phyloP scores from a whole-genome alignment of 2,329 filamentous ascomycete species.

The Botrytis medusae region DNA sequence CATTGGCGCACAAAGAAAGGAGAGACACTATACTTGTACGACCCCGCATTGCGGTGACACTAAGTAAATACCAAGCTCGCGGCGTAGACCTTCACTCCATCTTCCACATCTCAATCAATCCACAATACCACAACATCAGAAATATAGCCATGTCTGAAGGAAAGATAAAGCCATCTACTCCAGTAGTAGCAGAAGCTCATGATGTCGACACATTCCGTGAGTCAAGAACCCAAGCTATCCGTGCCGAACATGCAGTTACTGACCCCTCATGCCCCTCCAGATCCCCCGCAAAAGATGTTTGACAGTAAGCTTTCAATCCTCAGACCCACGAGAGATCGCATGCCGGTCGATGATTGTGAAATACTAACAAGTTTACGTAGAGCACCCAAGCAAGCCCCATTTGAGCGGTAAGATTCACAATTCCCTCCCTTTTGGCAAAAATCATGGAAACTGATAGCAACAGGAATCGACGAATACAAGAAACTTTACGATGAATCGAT shows the following conservation, averaged over 20 bases:
- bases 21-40: neutral
- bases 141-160: conserved; percentile 47
- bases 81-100: neutral
- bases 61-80: neutral
- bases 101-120: neutral
- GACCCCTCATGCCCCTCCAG: conserved; percentile 43
- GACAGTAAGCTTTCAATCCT: conserved; percentile 53
- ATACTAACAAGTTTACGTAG: conserved; percentile 45
- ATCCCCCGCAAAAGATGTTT: conserved; percentile 66
- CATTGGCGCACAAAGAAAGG: conserved; percentile 4
- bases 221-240: conserved; percentile 34
- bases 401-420: conserved; percentile 54
- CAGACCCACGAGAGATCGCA: conserved; percentile 2
- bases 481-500: conserved; percentile 80
- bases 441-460: conserved; percentile 4
- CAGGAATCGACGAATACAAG: conserved; percentile 67
- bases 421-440: neutral
- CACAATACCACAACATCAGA: neutral
- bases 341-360: conserved; percentile 25
- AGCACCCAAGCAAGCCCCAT: conserved; percentile 70
- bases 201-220: conserved; percentile 72
- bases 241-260: conserved; percentile 21
- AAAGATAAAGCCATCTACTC: conserved; percentile 42
- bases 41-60: neutral
- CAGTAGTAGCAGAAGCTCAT: conserved; percentile 73